Evolutionary conservation across 441 rosid species (phyloP).

Genomic region (Adansonia rubrostipa): DNA sequence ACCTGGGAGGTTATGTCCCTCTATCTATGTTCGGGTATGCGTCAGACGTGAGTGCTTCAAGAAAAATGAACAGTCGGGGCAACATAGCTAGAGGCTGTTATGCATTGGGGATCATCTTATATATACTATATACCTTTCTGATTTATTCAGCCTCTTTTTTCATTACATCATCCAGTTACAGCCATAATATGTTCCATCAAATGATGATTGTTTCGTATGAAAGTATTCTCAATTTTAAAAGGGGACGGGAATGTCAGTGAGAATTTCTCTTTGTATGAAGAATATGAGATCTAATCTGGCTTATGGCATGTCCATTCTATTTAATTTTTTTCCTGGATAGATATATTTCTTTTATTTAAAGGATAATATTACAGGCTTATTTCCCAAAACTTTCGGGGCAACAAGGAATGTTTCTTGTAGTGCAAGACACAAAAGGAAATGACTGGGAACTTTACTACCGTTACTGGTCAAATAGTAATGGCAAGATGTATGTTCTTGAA

Average conservation of each 20-base stretch:
- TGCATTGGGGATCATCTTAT: background rate
- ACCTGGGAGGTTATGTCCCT: too few relatives aligned
- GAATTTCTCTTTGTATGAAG: background rate
- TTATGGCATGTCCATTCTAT: background rate
- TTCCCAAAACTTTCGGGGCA: conserved; percentile 31
- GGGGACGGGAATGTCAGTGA: background rate
- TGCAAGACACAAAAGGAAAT: conserved; percentile 32
- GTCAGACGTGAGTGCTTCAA: too few relatives aligned
- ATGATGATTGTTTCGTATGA: background rate
- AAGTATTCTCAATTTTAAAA: background rate
- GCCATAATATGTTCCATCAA: background rate
- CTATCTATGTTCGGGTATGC: too few relatives aligned
- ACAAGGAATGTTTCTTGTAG: conserved; percentile 21
- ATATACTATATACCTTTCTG: background rate
- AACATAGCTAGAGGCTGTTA: background rate
- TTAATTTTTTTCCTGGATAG: background rate
- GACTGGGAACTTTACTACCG: conserved; percentile 33
- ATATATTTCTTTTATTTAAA: conserved; percentile 15
- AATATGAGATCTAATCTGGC: background rate
- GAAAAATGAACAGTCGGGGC: background rate
- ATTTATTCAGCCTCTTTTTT: background rate
- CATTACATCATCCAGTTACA: background rate
- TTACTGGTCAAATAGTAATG: conserved; percentile 29
- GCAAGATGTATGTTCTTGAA: conserved; percentile 36
- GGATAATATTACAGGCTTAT: conserved; percentile 31